phyloP scores from a whole-genome alignment of 345 rosid species.

The Psidium guajava region DNA sequence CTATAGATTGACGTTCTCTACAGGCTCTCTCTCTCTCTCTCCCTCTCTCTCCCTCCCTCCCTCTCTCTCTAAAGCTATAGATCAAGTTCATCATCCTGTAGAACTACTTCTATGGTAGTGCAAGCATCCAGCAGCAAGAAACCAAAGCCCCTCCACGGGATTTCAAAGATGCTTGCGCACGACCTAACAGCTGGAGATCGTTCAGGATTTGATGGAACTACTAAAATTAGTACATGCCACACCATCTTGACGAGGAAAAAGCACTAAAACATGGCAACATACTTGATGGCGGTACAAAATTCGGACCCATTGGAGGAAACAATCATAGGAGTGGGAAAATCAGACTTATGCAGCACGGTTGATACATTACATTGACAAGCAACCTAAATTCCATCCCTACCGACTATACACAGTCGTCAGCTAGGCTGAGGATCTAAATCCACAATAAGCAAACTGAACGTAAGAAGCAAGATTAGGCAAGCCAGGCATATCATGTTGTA shows the following conservation, averaged over 20 bases:
- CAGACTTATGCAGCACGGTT: neutral
- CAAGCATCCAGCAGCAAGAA: neutral
- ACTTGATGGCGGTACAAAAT: neutral
- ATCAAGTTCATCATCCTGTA: neutral
- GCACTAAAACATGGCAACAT: neutral
- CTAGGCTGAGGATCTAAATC: neutral
- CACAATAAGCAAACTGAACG: neutral
- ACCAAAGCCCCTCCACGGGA: neutral
- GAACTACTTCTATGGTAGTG: neutral
- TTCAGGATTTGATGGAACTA: neutral
- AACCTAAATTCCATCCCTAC: neutral
- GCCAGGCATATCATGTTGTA: neutral
- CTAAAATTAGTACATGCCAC: neutral
- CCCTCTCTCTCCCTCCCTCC: neutral
- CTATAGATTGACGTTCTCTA: neutral
- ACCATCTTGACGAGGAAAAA: neutral
- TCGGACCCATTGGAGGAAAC: fast-evolving
- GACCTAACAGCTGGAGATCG: neutral
- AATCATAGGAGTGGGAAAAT: fast-evolving
- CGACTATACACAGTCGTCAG: neutral
- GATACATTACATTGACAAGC: neutral
- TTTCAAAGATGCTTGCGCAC: neutral
- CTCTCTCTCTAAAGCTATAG: neutral
- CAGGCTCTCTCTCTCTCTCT: neutral
- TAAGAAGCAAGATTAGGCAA: neutral